These are phyloP conservation scores for Sextonia rubra DNA, from an alignment of 164 flowering plant species.

Conservation along the genomic window DNA sequence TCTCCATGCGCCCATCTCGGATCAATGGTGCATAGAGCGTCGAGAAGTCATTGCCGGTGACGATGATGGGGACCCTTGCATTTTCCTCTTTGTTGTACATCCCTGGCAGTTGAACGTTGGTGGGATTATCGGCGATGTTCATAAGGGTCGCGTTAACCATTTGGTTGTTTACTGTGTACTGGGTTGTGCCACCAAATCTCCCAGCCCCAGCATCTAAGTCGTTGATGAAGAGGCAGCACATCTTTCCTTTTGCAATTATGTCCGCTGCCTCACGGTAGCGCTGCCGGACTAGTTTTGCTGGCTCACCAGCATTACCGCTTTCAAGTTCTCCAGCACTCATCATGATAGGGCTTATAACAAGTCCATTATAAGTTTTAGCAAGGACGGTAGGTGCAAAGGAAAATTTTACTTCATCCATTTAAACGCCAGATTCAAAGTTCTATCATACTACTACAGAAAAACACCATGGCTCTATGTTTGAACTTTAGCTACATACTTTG, in stretches of 20 bases:
- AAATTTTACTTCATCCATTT: too few species aligned
- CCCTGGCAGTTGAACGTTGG: slow-evolving; percentile 47
- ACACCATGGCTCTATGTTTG: too few species aligned
- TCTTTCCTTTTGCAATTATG: slow-evolving; percentile 39
- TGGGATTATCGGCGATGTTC: slow-evolving; percentile 57
- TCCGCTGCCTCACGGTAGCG: slow-evolving; percentile 50
- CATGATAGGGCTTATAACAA: slow-evolving; percentile 31
- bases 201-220: slow-evolving; percentile 55
- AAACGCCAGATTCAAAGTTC: too few species aligned
- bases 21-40: slow-evolving; percentile 48
- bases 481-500: too few species aligned
- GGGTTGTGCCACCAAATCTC: slow-evolving; percentile 47
- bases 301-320: slow-evolving; percentile 49
- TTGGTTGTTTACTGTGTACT: slow-evolving; percentile 54
- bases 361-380: too few species aligned
- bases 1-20: slow-evolving; percentile 56
- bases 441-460: too few species aligned
- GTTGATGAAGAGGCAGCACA: slow-evolving; percentile 47
- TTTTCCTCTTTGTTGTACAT: slow-evolving; percentile 52
- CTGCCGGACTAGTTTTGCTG: slow-evolving; percentile 42
- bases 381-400: too few species aligned
- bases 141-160: slow-evolving; percentile 54
- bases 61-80: slow-evolving; percentile 42
- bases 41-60: slow-evolving; percentile 52
- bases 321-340: slow-evolving; percentile 50